Evolutionary conservation across 2,329 filamentous ascomycete genomes (phyloP).

Genomic region (Fusarium burgessii): DNA sequence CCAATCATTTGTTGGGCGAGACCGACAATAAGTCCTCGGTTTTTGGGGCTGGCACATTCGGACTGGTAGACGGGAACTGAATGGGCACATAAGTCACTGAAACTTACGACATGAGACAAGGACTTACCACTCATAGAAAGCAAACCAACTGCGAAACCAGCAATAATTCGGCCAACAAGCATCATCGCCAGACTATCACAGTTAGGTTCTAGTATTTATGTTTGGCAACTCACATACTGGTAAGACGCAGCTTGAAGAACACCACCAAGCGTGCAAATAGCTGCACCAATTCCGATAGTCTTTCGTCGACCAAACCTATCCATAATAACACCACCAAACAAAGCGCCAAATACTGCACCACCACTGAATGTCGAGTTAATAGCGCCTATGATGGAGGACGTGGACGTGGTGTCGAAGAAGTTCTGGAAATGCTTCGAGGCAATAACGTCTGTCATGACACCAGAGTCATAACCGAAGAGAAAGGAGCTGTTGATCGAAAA

Average conservation of each 20-base stretch:
- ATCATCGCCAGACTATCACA: constrained; percentile 45
- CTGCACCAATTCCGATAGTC: constrained; percentile 65
- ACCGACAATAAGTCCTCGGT: constrained; percentile 60
- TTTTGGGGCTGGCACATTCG: constrained; percentile 42
- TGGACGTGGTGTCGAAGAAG: constrained; percentile 64
- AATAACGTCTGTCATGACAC: constrained; percentile 62
- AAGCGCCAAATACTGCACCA: constrained; percentile 43
- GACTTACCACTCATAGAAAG: constrained; percentile 56
- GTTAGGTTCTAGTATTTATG: constrained; percentile 60
- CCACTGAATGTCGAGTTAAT: constrained; percentile 67
- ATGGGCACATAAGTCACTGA: constrained; percentile 55
- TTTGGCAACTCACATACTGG: constrained; percentile 28
- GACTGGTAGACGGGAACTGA: constrained; percentile 44
- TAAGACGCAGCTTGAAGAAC: constrained; percentile 64
- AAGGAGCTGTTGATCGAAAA: constrained; percentile 49
- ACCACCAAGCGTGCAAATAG: constrained; percentile 64
- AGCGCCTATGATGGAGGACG: constrained; percentile 61
- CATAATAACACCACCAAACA: constrained; percentile 57
- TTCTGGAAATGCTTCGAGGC: constrained; percentile 64
- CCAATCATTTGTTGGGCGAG: constrained; percentile 66
- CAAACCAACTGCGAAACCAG: constrained; percentile 43
- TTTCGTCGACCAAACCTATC: constrained; percentile 66
- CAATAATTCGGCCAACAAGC: constrained; percentile 42
- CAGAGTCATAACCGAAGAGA: constrained; percentile 58
- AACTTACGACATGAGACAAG: constrained; percentile 48